Conservation (phyloP, 1,284 basidiomycete genomes). For the Phylloporus sp. region DNA sequence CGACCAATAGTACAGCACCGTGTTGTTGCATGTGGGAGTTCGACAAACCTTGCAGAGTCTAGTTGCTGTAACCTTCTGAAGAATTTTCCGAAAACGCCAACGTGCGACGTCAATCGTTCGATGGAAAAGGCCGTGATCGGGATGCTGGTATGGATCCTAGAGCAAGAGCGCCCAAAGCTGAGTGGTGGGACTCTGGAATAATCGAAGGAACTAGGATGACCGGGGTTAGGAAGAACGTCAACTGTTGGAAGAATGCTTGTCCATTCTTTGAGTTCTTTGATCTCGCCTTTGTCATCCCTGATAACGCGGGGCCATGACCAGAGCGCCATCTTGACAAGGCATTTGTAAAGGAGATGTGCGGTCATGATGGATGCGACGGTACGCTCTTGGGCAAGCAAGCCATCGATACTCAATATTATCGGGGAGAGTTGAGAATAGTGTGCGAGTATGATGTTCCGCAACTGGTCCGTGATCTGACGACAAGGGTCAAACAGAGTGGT, state of each 20-base stretch:
- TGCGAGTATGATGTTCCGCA: slow-evolving; percentile 59
- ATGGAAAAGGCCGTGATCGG: slow-evolving; percentile 50
- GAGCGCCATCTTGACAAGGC: slow-evolving; percentile 66
- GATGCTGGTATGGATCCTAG: slow-evolving; percentile 34
- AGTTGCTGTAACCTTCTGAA: slow-evolving; percentile 78
- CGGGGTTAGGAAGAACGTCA: not conserved
- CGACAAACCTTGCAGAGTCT: slow-evolving; percentile 63
- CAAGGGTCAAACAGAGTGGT: slow-evolving; percentile 12
- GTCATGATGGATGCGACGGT: slow-evolving; percentile 63
- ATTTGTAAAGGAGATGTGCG: slow-evolving; percentile 76
- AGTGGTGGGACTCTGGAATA: slow-evolving; percentile 66
- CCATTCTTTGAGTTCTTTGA: slow-evolving; percentile 58
- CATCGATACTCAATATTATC: slow-evolving; percentile 52
- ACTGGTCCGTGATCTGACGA: slow-evolving; percentile 60
- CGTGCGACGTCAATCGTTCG: slow-evolving; percentile 68
- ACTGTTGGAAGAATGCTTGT: slow-evolving; percentile 47
- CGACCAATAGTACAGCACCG: slow-evolving; percentile 81
- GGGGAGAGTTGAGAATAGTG: slow-evolving; percentile 64
- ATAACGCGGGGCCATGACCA: slow-evolving; percentile 75
- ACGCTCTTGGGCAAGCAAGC: slow-evolving; percentile 46
- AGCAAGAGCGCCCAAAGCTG: slow-evolving; percentile 58
- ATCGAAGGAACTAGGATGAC: slow-evolving; percentile 56
- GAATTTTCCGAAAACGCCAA: slow-evolving; percentile 77
- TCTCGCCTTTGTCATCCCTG: slow-evolving; percentile 51
- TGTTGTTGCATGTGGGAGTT: slow-evolving; percentile 68